These are phyloP conservation scores for Royoungia palumana DNA, from an alignment of 768 basidiomycete species.

Conservation along the genomic window DNA sequence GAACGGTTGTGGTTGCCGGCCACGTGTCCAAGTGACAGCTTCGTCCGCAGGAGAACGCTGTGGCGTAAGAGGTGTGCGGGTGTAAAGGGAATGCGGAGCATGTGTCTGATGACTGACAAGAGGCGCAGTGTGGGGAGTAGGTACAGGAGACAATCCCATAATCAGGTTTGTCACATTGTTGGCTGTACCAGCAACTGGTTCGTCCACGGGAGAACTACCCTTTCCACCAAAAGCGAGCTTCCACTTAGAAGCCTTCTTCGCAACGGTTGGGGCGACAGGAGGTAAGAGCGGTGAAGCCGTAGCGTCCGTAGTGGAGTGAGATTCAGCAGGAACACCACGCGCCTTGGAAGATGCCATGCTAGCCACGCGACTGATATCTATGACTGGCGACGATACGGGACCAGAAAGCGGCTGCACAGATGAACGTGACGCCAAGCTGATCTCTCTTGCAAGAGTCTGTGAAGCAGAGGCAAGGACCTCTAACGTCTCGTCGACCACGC, in stretches of 20 bases:
- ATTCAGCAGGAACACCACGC: conserved; percentile 36
- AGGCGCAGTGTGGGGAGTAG: conserved; percentile 5
- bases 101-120: conserved; percentile 12
- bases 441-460: conserved; percentile 79
- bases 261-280: conserved; percentile 36
- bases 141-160: conserved; percentile 46
- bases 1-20: conserved; percentile 37
- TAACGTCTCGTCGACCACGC: conserved; percentile 51
- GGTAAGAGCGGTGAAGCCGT: conserved; percentile 21
- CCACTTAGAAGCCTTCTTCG: conserved; percentile 77
- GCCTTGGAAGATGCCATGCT: conserved; percentile 35
- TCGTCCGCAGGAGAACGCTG: conserved; percentile 39
- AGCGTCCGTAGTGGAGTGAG: conserved; percentile 13
- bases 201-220: conserved; percentile 45
- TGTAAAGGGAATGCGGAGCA: conserved; percentile 20
- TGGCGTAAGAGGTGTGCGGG: conserved; percentile 29
- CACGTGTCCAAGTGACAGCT: conserved; percentile 47
- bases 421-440: conserved; percentile 62
- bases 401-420: conserved; percentile 34
- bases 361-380: conserved; percentile 23
- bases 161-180: conserved; percentile 75
- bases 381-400: conserved; percentile 12
- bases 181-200: conserved; percentile 55
- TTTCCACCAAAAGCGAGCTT: conserved; percentile 53
- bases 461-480: conserved; percentile 75